phyloP scores from a whole-genome alignment of 192 early-diverging fungal species.

The Gamsiella multidivaricata region DNA sequence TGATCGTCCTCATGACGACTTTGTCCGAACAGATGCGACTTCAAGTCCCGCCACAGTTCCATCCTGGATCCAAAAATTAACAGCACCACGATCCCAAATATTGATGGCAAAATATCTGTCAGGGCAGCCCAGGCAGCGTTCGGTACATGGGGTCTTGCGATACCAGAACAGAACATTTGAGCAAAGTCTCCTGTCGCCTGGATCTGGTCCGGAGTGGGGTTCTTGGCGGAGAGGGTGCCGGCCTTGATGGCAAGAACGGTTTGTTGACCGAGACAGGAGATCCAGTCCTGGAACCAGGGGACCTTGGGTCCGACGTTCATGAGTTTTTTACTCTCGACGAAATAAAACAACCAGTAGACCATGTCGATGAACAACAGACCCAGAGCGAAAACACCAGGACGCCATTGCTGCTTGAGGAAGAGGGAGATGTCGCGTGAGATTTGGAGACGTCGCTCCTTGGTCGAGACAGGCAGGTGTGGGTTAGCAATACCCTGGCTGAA shows the following conservation, averaged over 20 bases:
- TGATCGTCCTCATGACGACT: background rate
- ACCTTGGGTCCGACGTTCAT: background rate
- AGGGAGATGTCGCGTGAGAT: slow-evolving; percentile 34
- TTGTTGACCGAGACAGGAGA: slow-evolving; percentile 7
- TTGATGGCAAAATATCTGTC: slow-evolving; percentile 12
- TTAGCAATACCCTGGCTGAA: background rate
- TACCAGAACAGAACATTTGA: slow-evolving; percentile 8
- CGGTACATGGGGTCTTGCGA: slow-evolving; percentile 21
- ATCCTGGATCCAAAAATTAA: slow-evolving; percentile 29
- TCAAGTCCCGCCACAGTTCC: slow-evolving; percentile 29
- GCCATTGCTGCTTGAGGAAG: slow-evolving; percentile 42
- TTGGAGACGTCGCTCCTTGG: slow-evolving; percentile 16
- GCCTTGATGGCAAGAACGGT: background rate
- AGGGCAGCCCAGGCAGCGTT: slow-evolving; percentile 19
- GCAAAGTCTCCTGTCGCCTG: slow-evolving; percentile 4
- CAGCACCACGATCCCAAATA: slow-evolving; percentile 8
- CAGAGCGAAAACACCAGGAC: slow-evolving; percentile 29
- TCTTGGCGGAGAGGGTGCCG: background rate
- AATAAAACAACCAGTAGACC: slow-evolving; percentile 45
- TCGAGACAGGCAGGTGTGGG: background rate
- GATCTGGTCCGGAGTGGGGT: slow-evolving; percentile 13
- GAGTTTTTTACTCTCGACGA: slow-evolving; percentile 28
- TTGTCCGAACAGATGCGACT: background rate
- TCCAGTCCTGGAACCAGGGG: slow-evolving; percentile 21
- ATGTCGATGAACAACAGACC: slow-evolving; percentile 31